Conservation (phyloP, 169 alveolate genomes). For the Eimeria falciformis region DNA sequence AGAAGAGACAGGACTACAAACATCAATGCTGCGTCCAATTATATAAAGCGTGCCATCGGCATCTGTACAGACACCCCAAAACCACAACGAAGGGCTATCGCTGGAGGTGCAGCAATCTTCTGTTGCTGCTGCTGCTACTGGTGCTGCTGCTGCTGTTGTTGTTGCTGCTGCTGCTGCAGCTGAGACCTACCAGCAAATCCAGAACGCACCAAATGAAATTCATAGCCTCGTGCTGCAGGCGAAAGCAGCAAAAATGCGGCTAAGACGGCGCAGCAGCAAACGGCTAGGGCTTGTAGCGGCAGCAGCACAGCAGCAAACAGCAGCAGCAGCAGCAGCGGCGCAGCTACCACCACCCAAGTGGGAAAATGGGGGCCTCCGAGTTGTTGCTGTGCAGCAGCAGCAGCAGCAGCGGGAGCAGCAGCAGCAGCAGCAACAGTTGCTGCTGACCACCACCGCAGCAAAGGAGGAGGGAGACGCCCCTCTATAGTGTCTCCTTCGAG, state of each 20-base stretch:
- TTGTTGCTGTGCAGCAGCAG: neutral
- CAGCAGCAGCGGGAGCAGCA: neutral
- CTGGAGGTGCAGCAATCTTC: neutral
- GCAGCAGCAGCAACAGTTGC: conserved; percentile 15
- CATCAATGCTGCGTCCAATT: neutral
- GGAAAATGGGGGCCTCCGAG: conserved; percentile 9
- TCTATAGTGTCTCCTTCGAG: conserved; percentile 9
- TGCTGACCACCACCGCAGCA: conserved; percentile 55
- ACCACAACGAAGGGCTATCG: neutral
- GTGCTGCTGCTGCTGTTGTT: neutral
- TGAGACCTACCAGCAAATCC: neutral
- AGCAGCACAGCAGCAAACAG: conserved; percentile 37
- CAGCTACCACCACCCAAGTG: conserved; percentile 23
- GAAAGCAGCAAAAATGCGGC: neutral
- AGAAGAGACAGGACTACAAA: neutral
- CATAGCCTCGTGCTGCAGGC: conserved; percentile 8
- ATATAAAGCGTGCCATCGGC: conserved; percentile 12
- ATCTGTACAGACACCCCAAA: neutral
- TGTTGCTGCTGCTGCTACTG: neutral
- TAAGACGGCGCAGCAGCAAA: conserved; percentile 33
- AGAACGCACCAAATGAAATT: neutral
- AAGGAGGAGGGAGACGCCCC: neutral
- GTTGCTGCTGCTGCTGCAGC: conserved; percentile 17
- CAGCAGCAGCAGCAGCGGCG: conserved; percentile 66
- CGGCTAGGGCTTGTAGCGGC: neutral